Percentiles rank a stretch among this genome's conserved stretches.
Evolutionary conservation across 1,284 basidiomycete species (phyloP).

Genomic region (Neolentinus lepideus): DNA sequence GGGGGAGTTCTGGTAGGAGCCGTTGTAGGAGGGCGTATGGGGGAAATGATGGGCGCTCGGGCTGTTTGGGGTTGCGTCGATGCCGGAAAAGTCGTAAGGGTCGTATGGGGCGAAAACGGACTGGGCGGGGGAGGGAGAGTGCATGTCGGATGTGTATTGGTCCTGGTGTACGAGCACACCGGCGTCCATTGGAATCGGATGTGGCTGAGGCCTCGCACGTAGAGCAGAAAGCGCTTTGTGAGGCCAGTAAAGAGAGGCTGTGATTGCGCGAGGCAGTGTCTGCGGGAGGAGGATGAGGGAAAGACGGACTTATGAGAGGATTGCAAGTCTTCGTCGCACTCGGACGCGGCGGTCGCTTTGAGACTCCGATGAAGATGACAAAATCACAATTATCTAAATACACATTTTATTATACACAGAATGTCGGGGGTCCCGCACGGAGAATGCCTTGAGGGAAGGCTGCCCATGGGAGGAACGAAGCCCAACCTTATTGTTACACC

Average conservation of each 20-base stretch:
- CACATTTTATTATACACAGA: not conserved
- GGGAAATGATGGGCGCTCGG: not conserved
- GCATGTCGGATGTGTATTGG: not conserved
- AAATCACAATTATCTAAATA: not conserved
- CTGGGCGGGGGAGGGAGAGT: not conserved
- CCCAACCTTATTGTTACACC: too few relatives aligned
- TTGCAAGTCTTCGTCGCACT: not conserved
- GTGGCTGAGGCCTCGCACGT: not conserved
- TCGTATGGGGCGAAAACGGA: too few relatives aligned
- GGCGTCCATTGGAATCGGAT: not conserved
- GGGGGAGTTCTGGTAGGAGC: constrained; percentile 58
- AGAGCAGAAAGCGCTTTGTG: too few relatives aligned
- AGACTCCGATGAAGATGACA: not conserved
- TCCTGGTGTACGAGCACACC: not conserved
- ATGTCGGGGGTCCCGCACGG: not conserved
- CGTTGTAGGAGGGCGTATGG: constrained; percentile 44
- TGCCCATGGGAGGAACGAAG: too few relatives aligned
- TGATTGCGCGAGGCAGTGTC: not conserved
- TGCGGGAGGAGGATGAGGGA: not conserved
- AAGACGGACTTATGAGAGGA: not conserved
- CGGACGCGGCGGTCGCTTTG: not conserved
- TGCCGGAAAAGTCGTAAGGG: not conserved
- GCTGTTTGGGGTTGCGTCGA: not conserved
- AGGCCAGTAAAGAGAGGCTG: not conserved
- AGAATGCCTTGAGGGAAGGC: not conserved